phyloP scores from a whole-genome alignment of 1,284 basidiomycete genomes.

The Tilletia walkeri region DNA sequence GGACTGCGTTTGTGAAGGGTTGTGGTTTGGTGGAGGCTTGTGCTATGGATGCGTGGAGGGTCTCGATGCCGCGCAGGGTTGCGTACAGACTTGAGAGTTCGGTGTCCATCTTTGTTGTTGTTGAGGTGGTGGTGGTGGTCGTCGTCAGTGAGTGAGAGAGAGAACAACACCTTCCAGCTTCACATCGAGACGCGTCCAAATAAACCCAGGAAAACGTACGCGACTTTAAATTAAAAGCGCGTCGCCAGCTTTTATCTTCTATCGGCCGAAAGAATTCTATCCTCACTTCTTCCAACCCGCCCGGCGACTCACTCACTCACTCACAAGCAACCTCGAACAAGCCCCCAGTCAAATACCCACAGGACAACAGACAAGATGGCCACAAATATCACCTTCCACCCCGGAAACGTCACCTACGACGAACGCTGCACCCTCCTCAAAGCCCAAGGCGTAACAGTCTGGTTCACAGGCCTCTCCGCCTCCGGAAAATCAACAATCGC shows the following conservation, averaged over 20 bases:
- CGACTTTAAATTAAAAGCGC: background rate
- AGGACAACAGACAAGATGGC: slow-evolving; percentile 62
- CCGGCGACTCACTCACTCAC: background rate
- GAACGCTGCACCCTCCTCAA: slow-evolving; percentile 44
- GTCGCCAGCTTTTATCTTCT: background rate
- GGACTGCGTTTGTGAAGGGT: slow-evolving; percentile 47
- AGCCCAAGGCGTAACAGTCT: slow-evolving; percentile 39
- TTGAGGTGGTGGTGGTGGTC: background rate
- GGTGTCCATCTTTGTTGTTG: slow-evolving; percentile 37
- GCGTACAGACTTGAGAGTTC: slow-evolving; percentile 40
- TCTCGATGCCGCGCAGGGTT: slow-evolving; percentile 44
- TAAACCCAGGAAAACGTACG: too few species aligned
- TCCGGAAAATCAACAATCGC: slow-evolving; percentile 84
- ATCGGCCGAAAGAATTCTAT: too few species aligned
- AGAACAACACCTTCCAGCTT: slow-evolving; percentile 1
- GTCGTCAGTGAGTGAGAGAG: slow-evolving; percentile 15
- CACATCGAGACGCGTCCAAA: too few species aligned
- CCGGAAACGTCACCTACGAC: slow-evolving; percentile 58
- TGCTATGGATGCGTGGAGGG: slow-evolving; percentile 28
- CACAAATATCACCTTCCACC: slow-evolving; percentile 83
- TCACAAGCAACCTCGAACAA: background rate
- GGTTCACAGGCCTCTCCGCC: slow-evolving; percentile 46
- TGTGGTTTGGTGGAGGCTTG: slow-evolving; percentile 27
- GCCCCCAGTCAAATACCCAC: background rate
- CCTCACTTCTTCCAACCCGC: background rate